phyloP scores from a whole-genome alignment of 2,329 filamentous ascomycete genomes.

The Diplodia seriata region DNA sequence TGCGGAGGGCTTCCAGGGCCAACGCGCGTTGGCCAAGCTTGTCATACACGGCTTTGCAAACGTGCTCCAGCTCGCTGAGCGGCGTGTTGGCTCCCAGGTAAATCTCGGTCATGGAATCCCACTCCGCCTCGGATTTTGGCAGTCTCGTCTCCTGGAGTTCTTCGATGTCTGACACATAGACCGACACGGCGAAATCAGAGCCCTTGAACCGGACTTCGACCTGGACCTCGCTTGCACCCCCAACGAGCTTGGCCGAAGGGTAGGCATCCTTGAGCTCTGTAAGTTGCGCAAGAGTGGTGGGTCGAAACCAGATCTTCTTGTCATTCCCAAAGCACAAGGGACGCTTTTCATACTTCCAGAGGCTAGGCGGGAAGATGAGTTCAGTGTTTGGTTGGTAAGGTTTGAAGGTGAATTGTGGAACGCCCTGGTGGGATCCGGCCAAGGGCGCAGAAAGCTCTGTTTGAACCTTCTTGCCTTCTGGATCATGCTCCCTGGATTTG shows the following conservation, averaged over 20 bases:
- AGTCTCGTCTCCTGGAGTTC: constrained; percentile 74
- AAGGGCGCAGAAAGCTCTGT: constrained; percentile 47
- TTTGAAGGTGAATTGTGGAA: constrained; percentile 75
- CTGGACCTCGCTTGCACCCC: constrained; percentile 93
- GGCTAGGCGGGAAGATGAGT: constrained; percentile 85
- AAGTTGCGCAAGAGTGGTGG: constrained; percentile 82
- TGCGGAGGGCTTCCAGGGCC: constrained; percentile 72
- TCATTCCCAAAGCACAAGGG: constrained; percentile 91
- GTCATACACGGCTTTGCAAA: constrained; percentile 75
- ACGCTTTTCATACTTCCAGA: constrained; percentile 80
- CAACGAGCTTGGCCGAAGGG: constrained; percentile 91
- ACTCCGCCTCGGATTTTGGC: constrained; percentile 38
- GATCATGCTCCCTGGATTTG: constrained; percentile 44
- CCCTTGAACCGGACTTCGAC: constrained; percentile 98
- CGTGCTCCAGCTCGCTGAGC: constrained; percentile 84
- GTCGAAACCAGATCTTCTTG: constrained; percentile 89
- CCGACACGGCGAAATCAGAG: constrained; percentile 83
- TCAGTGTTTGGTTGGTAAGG: constrained; percentile 90
- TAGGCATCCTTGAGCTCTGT: constrained; percentile 85
- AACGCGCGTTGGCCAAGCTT: constrained; percentile 47
- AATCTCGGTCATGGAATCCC: constrained; percentile 52
- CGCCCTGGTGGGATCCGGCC: constrained; percentile 60
- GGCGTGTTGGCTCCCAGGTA: constrained; percentile 90
- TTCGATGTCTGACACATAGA: constrained; percentile 89
- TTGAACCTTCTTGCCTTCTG: constrained; percentile 60